phyloP scores from a whole-genome alignment of 768 basidiomycete genomes.

The Lepiota venenata region DNA sequence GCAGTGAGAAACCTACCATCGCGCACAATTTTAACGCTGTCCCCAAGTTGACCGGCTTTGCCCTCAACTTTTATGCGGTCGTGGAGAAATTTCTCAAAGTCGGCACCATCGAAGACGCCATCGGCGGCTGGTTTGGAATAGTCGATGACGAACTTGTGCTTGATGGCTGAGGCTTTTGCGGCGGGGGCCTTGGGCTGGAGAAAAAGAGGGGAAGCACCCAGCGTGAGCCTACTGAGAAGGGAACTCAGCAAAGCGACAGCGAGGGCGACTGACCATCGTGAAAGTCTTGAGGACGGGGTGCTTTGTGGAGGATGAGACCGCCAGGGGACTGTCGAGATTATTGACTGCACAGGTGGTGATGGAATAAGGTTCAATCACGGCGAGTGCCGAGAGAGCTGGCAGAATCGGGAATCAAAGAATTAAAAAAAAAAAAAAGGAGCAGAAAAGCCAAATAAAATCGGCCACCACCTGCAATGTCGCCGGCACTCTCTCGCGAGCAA shows the following conservation, averaged over 20 bases:
- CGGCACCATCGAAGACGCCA: slow-evolving; percentile 57
- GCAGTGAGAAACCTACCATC: slow-evolving; percentile 59
- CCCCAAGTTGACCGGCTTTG: slow-evolving; percentile 89
- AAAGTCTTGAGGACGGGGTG: slow-evolving; percentile 19
- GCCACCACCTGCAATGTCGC: slow-evolving; percentile 32
- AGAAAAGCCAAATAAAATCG: too few species aligned
- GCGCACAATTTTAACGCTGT: slow-evolving; percentile 80
- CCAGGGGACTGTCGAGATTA: slow-evolving; percentile 20
- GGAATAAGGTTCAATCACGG: slow-evolving; percentile 31
- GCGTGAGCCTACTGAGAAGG: slow-evolving; percentile 89
- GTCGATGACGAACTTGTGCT: slow-evolving; percentile 77
- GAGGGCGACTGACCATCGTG: slow-evolving; percentile 68
- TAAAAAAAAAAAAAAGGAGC: too few species aligned
- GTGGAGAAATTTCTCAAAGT: slow-evolving; percentile 84
- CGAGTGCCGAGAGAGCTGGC: neutral
- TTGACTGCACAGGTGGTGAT: slow-evolving; percentile 51
- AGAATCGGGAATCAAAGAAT: neutral
- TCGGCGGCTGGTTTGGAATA: slow-evolving; percentile 71
- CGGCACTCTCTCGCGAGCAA: slow-evolving; percentile 59
- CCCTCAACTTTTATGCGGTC: slow-evolving; percentile 94
- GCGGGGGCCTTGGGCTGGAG: slow-evolving; percentile 57
- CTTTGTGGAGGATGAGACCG: slow-evolving; percentile 15
- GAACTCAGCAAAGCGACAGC: slow-evolving; percentile 84
- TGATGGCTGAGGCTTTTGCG: slow-evolving; percentile 49
- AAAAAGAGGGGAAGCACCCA: slow-evolving; percentile 23